A percentile compares a stretch with the other conserved stretches of the same genome.
Conservation (phyloP, 805 yeast species). For the Starmerella gropengiesseri region DNA sequence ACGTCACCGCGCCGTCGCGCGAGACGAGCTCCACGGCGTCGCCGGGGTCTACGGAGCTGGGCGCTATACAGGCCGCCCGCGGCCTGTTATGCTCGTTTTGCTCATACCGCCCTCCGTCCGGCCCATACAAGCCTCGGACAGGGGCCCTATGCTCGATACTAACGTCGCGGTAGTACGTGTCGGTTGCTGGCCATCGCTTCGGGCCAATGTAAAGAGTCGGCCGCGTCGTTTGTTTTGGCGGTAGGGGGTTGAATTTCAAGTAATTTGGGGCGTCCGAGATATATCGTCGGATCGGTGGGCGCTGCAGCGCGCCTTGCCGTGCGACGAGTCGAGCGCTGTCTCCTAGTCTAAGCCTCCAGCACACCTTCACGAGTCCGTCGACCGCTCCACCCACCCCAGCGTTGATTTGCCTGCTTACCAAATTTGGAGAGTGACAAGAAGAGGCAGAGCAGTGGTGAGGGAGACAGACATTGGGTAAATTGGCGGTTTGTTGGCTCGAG, state of each 20-base stretch:
- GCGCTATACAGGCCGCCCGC: constrained; percentile 3
- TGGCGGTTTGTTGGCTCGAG: no score
- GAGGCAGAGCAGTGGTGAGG: no score
- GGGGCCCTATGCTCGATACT: no score
- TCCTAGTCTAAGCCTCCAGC: background rate
- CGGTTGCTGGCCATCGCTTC: constrained; percentile 18
- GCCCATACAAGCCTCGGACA: no score
- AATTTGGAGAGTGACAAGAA: background rate
- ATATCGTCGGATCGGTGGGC: background rate
- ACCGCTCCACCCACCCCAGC: no score
- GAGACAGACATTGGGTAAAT: no score
- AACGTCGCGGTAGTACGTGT: constrained; percentile 13
- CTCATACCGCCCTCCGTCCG: no score
- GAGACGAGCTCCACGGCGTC: constrained; percentile 20
- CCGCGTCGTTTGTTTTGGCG: constrained; percentile 9
- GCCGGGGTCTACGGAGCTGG: constrained; percentile 17
- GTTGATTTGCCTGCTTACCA: constrained; percentile 9
- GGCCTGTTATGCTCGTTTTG: background rate
- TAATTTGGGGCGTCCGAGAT: constrained; percentile 7
- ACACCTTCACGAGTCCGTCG: background rate
- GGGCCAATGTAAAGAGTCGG: constrained; percentile 17
- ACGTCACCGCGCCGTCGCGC: constrained; percentile 10
- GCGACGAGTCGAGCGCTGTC: no score
- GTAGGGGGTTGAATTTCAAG: constrained; percentile 19
- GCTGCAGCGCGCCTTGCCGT: background rate